These are phyloP conservation scores for Coniosporium tulheliwenetii DNA, from an alignment of 2,329 filamentous ascomycete species.

Conservation along the genomic window DNA sequence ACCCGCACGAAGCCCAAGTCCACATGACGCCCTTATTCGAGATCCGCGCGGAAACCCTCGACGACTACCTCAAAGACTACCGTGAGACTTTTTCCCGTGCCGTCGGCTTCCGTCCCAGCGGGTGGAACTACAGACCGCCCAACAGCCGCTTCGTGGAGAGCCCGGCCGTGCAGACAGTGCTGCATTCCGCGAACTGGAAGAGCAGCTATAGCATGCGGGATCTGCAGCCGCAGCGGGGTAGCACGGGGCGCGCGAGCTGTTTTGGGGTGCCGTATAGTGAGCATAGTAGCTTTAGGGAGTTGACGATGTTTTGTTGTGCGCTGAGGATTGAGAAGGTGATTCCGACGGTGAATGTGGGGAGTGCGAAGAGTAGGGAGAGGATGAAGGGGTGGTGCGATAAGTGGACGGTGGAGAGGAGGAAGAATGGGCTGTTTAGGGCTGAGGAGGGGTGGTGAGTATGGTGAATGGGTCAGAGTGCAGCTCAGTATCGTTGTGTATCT, in stretches of 20 bases:
- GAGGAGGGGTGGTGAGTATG: slow-evolving; percentile 10
- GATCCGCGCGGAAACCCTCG: slow-evolving; percentile 77
- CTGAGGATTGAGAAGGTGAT: slow-evolving; percentile 79
- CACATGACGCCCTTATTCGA: slow-evolving; percentile 97
- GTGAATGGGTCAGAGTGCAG: background rate
- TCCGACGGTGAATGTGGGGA: slow-evolving; percentile 81
- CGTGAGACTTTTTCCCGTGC: slow-evolving; percentile 71
- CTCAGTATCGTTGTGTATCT: too few relatives aligned
- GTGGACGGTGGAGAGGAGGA: slow-evolving; percentile 47
- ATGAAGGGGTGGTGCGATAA: slow-evolving; percentile 53
- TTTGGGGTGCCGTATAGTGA: slow-evolving; percentile 94
- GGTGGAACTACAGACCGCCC: slow-evolving; percentile 80
- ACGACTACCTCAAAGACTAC: slow-evolving; percentile 72
- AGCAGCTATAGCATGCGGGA: slow-evolving; percentile 56
- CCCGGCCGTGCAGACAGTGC: slow-evolving; percentile 46
- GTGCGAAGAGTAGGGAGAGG: slow-evolving; percentile 43
- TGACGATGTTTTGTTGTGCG: slow-evolving; percentile 84
- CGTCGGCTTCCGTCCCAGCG: slow-evolving; percentile 81
- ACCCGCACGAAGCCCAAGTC: slow-evolving; percentile 77
- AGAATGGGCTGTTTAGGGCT: slow-evolving; percentile 39
- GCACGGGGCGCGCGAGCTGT: slow-evolving; percentile 66
- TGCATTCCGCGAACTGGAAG: slow-evolving; percentile 59
- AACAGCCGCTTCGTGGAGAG: slow-evolving; percentile 45
- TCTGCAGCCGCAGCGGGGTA: slow-evolving; percentile 68
- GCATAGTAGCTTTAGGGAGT: slow-evolving; percentile 85